Evolutionary conservation across 2,329 filamentous ascomycete species (phyloP).

Genomic region (Clonostachys sp.): DNA sequence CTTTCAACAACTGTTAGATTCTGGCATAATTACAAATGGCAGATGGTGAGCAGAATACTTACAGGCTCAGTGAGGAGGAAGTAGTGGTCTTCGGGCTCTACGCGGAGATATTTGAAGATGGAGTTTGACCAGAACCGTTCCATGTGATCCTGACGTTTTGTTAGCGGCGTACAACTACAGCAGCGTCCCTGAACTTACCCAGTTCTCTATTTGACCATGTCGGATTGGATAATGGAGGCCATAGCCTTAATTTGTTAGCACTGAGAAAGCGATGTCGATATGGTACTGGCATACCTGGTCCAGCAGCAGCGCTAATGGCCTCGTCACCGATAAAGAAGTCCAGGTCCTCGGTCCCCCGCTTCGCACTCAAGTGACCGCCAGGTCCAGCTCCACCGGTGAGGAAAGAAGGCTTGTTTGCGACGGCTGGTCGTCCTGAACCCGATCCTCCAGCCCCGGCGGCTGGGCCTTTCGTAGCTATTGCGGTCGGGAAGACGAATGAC

Average conservation of each 20-base stretch:
- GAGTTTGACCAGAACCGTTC: conserved; percentile 99
- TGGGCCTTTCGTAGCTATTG: conserved; percentile 89
- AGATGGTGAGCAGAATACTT: conserved; percentile 24
- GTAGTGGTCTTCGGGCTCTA: conserved; percentile 98
- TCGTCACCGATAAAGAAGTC: conserved; percentile 99
- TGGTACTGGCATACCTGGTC: conserved; percentile 59
- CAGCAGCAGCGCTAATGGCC: conserved; percentile 76
- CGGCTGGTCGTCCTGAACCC: conserved; percentile 82
- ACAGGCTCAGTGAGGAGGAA: conserved; percentile 97
- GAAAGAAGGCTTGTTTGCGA: conserved; percentile 94
- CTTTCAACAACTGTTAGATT: conserved; percentile 35
- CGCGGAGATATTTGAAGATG: conserved; percentile 98
- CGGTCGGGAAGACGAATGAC: conserved; percentile 98
- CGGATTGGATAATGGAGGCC: conserved; percentile 96
- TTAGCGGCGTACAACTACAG: conserved; percentile 15
- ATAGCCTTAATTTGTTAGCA: conserved; percentile 57
- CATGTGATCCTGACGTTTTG: conserved; percentile 77
- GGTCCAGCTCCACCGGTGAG: conserved; percentile 85
- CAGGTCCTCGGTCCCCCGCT: conserved; percentile 94
- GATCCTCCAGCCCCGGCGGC: conserved; percentile 67
- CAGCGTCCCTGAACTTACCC: conserved; percentile 53
- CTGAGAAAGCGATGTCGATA: no score
- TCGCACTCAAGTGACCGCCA: conserved; percentile 76
- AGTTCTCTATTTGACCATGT: conserved; percentile 98
- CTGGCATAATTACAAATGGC: not conserved